phyloP scores from a whole-genome alignment of 1,284 basidiomycete genomes.

The Boletus sp. region DNA sequence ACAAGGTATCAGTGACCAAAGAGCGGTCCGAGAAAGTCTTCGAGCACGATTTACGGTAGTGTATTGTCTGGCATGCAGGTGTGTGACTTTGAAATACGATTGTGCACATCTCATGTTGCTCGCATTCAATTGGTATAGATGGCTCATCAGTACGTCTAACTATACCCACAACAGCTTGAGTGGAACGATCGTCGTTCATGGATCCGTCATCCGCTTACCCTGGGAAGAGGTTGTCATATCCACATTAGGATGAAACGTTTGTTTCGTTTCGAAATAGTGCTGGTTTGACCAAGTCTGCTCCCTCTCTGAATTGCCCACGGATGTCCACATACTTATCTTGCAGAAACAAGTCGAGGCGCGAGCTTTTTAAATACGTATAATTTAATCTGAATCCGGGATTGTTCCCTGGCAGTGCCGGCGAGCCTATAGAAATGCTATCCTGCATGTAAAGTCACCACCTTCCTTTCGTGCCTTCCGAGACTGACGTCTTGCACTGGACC shows the following conservation, averaged over 20 bases:
- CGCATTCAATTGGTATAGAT: not conserved
- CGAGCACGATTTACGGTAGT: not conserved
- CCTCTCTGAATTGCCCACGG: not conserved
- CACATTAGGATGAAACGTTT: constrained; percentile 19
- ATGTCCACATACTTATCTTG: constrained; percentile 6
- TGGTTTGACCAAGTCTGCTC: not conserved
- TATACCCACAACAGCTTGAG: not conserved
- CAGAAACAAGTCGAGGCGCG: constrained; percentile 12
- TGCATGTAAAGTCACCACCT: not conserved
- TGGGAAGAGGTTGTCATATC: not conserved
- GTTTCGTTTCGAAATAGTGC: constrained; percentile 17
- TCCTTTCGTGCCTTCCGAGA: not conserved
- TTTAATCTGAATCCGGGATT: not conserved
- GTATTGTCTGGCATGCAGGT: constrained; percentile 1
- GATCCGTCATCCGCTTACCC: not conserved
- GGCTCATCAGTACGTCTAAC: not conserved
- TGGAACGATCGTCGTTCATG: not conserved
- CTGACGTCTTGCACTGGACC: not conserved
- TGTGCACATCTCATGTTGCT: not conserved
- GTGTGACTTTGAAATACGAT: not conserved
- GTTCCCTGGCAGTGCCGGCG: not conserved
- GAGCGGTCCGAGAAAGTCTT: not conserved
- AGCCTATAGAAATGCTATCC: not conserved
- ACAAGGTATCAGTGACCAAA: not conserved
- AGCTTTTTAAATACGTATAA: constrained; percentile 1